phyloP scores from a whole-genome alignment of 176 grass and related monocot genomes.

The Triticum timopheevii region DNA sequence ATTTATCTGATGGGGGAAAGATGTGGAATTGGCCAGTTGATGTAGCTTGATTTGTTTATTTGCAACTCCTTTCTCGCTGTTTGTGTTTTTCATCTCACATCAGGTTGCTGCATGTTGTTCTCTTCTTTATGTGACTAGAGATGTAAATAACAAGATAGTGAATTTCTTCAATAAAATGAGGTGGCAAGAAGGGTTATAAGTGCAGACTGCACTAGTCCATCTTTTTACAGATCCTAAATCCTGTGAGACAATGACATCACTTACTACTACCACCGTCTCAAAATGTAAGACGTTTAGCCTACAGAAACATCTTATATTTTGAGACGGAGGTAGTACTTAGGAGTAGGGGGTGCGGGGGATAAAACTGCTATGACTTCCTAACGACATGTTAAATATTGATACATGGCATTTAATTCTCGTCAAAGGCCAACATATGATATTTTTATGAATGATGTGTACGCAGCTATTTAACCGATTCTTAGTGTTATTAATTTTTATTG shows the following conservation, averaged over 20 bases:
- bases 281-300: too few species aligned
- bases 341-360: not conserved
- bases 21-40: too few species aligned
- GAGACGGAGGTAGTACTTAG: not conserved
- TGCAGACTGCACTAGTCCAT: too few species aligned
- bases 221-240: too few species aligned
- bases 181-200: too few species aligned
- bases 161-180: too few species aligned
- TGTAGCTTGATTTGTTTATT: too few species aligned
- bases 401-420: not conserved
- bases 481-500: not conserved
- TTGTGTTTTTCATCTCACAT: not conserved
- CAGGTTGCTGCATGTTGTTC: not conserved
- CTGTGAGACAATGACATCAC: too few species aligned
- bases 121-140: not conserved
- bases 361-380: not conserved
- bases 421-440: not conserved
- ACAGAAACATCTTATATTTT: too few species aligned
- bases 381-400: not conserved
- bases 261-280: too few species aligned
- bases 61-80: not conserved
- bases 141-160: too few species aligned
- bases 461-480: not conserved
- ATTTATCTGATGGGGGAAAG: not conserved
- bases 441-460: not conserved